phyloP scores from a whole-genome alignment of 768 basidiomycete species.

The Chlorophyllum brunneum region DNA sequence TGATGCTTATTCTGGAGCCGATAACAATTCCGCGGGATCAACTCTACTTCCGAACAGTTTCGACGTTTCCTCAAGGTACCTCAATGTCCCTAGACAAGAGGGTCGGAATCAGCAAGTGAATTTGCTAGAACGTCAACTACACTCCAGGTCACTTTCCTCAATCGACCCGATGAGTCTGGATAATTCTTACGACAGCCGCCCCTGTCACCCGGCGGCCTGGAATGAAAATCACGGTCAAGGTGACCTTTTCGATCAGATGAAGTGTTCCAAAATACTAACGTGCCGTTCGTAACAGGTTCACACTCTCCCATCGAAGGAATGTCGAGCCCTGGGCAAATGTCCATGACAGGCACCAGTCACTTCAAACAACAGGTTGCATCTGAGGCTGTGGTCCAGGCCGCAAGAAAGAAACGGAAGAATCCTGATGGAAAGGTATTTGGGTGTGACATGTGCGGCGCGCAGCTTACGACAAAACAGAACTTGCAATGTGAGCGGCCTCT shows the following conservation, averaged over 20 bases:
- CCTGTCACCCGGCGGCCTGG: too few species aligned
- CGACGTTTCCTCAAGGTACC: neutral
- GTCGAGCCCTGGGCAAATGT: neutral
- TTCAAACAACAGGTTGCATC: conserved; percentile 7
- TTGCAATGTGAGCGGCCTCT: neutral
- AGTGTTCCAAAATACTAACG: neutral
- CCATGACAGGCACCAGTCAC: too few species aligned
- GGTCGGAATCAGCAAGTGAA: too few species aligned
- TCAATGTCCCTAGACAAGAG: neutral
- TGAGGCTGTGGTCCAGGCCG: conserved; percentile 3
- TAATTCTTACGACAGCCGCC: too few species aligned
- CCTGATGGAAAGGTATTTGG: conserved; percentile 3
- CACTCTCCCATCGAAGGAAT: neutral
- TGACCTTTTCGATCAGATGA: neutral
- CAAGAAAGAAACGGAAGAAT: conserved; percentile 8
- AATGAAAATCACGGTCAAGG: too few species aligned
- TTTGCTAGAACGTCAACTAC: too few species aligned
- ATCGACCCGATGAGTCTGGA: too few species aligned
- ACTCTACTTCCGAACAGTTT: neutral
- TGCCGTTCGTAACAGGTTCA: neutral
- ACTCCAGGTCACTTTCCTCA: too few species aligned
- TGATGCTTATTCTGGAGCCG: neutral
- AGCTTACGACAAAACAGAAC: conserved; percentile 12
- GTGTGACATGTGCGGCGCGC: neutral
- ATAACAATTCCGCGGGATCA: neutral